Evolutionary conservation across 208 protist species (phyloP), one percentile per base, ranked within the genome.

Genomic region (Crithidia expoeki): DNA sequence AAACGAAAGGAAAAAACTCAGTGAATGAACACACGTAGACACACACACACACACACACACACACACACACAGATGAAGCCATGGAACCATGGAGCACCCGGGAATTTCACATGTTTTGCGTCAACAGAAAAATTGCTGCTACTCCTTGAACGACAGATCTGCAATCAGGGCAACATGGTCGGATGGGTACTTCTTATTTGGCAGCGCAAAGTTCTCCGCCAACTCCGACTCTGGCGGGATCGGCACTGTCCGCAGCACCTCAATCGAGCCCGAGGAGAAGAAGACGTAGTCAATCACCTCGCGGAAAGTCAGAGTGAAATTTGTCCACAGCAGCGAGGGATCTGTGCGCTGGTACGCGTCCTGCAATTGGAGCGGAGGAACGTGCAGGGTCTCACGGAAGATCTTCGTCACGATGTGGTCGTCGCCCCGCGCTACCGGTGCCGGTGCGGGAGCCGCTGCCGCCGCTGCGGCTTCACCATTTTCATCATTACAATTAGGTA

Each of bases 251-350:
- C 80, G 74, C 34, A 88, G 23, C n/a, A 93, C 85, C 36, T 89
- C 82, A 4, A 94, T n/a, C 16, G 57, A 77, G 34, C 81, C 72
- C 7, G 68, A 57, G 16, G 80, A 80, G 51, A 93, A 88, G 72
- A 96, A 89, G 59, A 97, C 81, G 79, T 97, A 96, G 75, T 97
- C 94, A 62, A 97, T 89, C 30, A 94, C 87, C 66, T 94, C 92
- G 17, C 85, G 80, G 55, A 97, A 97, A 30, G 84, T 89, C 66
- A 92, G 82, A 23, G 89, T 87, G 76, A 89, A 96, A 80, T 97
- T 97, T 12, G 94, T 96, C 90, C 90, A 96, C 38, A 74, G 84
- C 71, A 94, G 49, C 14, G 78, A 53, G 2, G 78, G 77, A 34
- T 88, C 81, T 12, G 74, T 92, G 55, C 76, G 66, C 42, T 79